Evolutionary conservation across 441 rosid genomes (phyloP).

Genomic region (Aquilaria agallochum): DNA sequence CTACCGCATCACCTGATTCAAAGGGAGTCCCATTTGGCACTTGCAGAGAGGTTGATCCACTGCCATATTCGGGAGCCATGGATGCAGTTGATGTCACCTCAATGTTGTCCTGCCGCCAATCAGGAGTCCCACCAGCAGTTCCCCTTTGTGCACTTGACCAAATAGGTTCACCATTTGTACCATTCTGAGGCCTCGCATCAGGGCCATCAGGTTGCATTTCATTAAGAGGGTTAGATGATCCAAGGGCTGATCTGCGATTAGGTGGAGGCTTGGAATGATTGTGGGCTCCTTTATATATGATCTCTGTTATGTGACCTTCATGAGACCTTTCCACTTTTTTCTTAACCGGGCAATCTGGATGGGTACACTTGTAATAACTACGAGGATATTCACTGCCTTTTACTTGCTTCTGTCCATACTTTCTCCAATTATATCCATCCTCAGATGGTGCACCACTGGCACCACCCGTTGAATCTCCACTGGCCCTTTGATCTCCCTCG

Average conservation of each 20-base stretch:
- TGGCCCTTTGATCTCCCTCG: slow-evolving; percentile 62
- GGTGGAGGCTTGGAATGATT: slow-evolving; percentile 62
- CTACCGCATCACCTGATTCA: slow-evolving; percentile 49
- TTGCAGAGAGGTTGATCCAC: slow-evolving; percentile 31
- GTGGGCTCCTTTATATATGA: slow-evolving; percentile 69
- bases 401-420: slow-evolving; percentile 69
- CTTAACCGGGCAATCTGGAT: slow-evolving; percentile 58
- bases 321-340: slow-evolving; percentile 73
- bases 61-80: slow-evolving; percentile 34
- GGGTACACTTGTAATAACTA: slow-evolving; percentile 74
- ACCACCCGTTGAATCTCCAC: slow-evolving; percentile 54
- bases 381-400: slow-evolving; percentile 77
- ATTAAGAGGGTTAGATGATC: slow-evolving; percentile 28
- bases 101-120: slow-evolving; percentile 55
- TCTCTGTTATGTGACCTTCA: slow-evolving; percentile 73
- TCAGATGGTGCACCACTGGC: slow-evolving; percentile 53
- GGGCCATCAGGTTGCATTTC: slow-evolving; percentile 43
- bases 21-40: slow-evolving; percentile 35
- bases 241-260: slow-evolving; percentile 43
- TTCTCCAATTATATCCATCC: slow-evolving; percentile 76
- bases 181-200: slow-evolving; percentile 41
- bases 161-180: slow-evolving; percentile 34
- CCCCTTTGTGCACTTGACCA: slow-evolving; percentile 48
- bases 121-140: slow-evolving; percentile 29
- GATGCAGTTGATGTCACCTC: slow-evolving; percentile 62